Percentiles rank a stretch among this genome's conserved stretches.
These are phyloP conservation scores for Echites panduratus DNA, from an alignment of 257 asterid species.

Conservation along the genomic window DNA sequence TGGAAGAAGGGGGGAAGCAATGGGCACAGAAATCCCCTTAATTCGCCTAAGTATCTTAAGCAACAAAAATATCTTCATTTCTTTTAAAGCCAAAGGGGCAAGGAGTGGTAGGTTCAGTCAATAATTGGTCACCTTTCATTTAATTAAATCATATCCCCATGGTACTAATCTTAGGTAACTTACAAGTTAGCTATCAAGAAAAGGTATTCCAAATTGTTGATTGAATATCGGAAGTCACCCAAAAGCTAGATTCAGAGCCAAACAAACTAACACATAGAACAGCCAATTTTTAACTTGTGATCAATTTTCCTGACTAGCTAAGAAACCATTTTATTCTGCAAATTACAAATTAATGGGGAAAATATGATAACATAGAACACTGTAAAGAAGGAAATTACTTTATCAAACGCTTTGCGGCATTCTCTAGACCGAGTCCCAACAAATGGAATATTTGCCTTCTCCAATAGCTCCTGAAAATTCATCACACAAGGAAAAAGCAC, in stretches of 20 bases:
- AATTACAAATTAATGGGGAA: neutral
- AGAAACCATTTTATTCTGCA: neutral
- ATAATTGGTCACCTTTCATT: neutral
- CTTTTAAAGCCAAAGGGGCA: neutral
- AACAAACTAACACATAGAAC: neutral
- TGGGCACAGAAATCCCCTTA: neutral
- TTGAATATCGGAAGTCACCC: neutral
- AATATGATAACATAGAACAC: neutral
- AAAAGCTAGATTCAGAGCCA: neutral
- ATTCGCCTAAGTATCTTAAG: neutral
- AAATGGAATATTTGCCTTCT: constrained; percentile 56
- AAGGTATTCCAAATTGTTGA: neutral
- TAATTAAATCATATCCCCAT: neutral
- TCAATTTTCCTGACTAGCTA: neutral
- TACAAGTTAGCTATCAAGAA: neutral
- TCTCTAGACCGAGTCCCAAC: constrained; percentile 67
- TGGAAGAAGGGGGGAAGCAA: neutral
- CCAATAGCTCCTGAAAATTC: constrained; percentile 58
- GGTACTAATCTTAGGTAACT: neutral
- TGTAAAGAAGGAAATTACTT: constrained; percentile 37
- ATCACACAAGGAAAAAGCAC: constrained; percentile 5
- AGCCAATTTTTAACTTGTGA: neutral
- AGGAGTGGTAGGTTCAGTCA: neutral
- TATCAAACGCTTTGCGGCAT: constrained; percentile 78
- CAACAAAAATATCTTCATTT: neutral